Conservation (phyloP, 164 flowering plant species). For the Vitis labrusca region DNA sequence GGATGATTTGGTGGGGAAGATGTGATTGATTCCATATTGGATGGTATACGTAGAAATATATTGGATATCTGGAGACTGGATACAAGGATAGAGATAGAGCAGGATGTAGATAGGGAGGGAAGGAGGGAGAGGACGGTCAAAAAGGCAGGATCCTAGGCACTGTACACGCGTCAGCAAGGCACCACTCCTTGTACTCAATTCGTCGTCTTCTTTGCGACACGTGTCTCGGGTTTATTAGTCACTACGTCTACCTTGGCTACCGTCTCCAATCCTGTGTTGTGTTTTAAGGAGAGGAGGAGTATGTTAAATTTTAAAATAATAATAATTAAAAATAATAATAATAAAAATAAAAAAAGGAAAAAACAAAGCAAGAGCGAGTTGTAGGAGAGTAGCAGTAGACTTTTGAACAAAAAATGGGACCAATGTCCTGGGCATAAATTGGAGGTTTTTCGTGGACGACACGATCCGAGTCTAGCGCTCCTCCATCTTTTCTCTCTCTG, state of each 20-base stretch:
- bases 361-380: slow-evolving; percentile 6
- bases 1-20: too few relatives aligned
- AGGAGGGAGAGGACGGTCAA: slow-evolving; percentile 15
- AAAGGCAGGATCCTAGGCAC: slow-evolving; percentile 38
- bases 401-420: slow-evolving; percentile 35
- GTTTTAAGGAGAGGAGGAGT: too few relatives aligned
- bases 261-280: not conserved
- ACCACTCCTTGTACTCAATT: slow-evolving; percentile 8
- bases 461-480: slow-evolving; percentile 89
- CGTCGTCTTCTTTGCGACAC: slow-evolving; percentile 9
- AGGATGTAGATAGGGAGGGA: not conserved
- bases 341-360: not conserved
- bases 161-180: slow-evolving; percentile 39
- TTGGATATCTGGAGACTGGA: too few relatives aligned
- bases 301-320: too few relatives aligned
- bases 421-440: slow-evolving; percentile 52
- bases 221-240: slow-evolving; percentile 19
- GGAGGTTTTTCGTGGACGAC: slow-evolving; percentile 63
- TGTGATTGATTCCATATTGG: too few relatives aligned
- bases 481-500: slow-evolving; percentile 21
- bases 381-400: not conserved
- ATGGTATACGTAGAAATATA: too few relatives aligned
- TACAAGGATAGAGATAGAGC: too few relatives aligned
- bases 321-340: not conserved
- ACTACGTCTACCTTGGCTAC: not conserved